Conservation (phyloP, 768 basidiomycete genomes). For the Symmetrospora coprosmae region DNA sequence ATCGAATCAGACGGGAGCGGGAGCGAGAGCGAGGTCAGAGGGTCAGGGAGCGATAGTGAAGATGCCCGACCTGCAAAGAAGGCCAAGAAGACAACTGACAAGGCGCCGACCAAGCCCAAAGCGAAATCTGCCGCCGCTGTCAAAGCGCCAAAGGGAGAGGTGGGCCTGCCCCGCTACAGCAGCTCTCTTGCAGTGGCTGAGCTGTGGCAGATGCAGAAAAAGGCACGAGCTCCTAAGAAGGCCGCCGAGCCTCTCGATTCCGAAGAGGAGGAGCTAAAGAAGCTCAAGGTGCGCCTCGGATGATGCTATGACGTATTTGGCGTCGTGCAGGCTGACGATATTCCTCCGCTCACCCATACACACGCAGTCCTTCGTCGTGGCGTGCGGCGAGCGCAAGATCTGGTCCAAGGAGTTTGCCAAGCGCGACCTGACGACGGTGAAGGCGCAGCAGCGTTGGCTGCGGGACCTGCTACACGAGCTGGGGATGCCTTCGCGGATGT, state of each 20-base stretch:
- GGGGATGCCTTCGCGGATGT: slow-evolving; percentile 10
- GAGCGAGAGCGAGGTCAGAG: background rate
- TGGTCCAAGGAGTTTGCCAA: slow-evolving; percentile 12
- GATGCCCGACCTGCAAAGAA: background rate
- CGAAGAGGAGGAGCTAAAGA: slow-evolving; percentile 18
- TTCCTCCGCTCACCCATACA: background rate
- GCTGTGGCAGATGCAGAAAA: background rate
- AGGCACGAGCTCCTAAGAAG: background rate
- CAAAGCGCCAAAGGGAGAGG: background rate
- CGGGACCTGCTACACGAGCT: slow-evolving; percentile 18
- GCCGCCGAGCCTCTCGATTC: background rate
- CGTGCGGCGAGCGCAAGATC: slow-evolving; percentile 13
- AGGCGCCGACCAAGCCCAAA: no score
- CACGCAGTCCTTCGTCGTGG: slow-evolving; percentile 14
- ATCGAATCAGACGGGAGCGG: slow-evolving; percentile 9
- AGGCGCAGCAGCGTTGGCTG: background rate
- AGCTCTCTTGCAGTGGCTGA: background rate
- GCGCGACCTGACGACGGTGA: background rate
- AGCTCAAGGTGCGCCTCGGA: slow-evolving; percentile 9
- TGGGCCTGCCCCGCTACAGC: background rate
- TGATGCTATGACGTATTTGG: background rate
- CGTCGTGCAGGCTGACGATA: background rate
- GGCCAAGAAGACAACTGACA: background rate
- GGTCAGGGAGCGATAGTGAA: background rate
- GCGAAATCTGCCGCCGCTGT: no score